Percentiles rank a stretch among this genome's conserved stretches.
These are phyloP conservation scores for Tulasnella sp. DNA, from an alignment of 768 basidiomycete species.

Conservation along the genomic window DNA sequence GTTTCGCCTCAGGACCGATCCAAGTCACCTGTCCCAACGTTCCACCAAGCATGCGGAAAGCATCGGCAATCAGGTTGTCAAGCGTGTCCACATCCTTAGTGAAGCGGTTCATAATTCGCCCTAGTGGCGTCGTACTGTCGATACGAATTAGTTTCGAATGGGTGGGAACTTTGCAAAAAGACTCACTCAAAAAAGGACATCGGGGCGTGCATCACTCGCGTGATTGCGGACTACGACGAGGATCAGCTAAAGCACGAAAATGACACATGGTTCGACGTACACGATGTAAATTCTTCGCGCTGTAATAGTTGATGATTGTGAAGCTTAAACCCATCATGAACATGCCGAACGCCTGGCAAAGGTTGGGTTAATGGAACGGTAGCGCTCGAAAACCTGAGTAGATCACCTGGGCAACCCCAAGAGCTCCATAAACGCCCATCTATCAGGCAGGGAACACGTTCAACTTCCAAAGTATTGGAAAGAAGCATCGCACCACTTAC, in stretches of 20 bases:
- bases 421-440: background rate
- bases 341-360: background rate
- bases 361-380: background rate
- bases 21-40: background rate
- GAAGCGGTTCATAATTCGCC: constrained; percentile 36
- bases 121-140: constrained; percentile 25
- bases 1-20: background rate
- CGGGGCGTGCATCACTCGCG: background rate
- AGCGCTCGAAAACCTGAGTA: background rate
- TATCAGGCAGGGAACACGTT: background rate
- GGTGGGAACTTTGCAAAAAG: background rate
- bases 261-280: background rate
- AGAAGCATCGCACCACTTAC: background rate
- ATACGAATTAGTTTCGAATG: background rate
- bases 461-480: background rate
- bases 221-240: background rate
- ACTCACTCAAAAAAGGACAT: constrained; percentile 10
- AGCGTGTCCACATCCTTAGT: constrained; percentile 37
- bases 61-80: constrained; percentile 34
- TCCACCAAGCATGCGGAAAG: background rate
- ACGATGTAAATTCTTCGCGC: background rate
- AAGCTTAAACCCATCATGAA: constrained; percentile 5
- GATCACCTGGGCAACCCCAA: background rate
- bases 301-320: background rate
- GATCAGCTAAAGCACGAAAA: background rate